Conservation (phyloP, 2,329 filamentous ascomycete species). For the Penicillium sp. region DNA sequence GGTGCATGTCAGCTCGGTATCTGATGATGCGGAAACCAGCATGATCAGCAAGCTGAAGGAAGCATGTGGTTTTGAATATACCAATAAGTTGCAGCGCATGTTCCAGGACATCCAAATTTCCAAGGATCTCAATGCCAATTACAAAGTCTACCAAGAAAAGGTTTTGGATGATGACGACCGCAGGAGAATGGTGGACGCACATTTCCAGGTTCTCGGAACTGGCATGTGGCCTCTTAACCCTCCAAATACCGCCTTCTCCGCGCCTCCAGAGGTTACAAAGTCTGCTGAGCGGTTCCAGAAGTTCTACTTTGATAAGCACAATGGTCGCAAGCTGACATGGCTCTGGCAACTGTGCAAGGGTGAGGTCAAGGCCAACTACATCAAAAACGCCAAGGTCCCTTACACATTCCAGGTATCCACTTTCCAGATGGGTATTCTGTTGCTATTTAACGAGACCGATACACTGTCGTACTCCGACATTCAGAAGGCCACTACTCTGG, state of each 20-base stretch:
- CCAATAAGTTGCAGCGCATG: slow-evolving; percentile 99
- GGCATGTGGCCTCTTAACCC: slow-evolving; percentile 95
- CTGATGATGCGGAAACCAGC: slow-evolving; percentile 94
- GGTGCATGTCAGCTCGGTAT: slow-evolving; percentile 92
- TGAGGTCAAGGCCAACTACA: slow-evolving; percentile 91
- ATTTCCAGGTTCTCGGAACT: slow-evolving; percentile 90
- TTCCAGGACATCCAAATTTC: slow-evolving; percentile 99
- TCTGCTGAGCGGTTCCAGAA: slow-evolving; percentile 86
- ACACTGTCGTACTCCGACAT: slow-evolving; percentile 86
- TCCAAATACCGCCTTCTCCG: slow-evolving; percentile 83
- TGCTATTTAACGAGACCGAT: slow-evolving; percentile 92
- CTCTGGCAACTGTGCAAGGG: slow-evolving; percentile 98
- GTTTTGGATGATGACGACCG: slow-evolving; percentile 64
- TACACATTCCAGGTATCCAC: slow-evolving; percentile 97
- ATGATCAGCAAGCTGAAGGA: slow-evolving; percentile 99
- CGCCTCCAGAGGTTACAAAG: slow-evolving; percentile 78
- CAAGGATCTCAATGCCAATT: slow-evolving; percentile 90
- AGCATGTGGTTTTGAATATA: slow-evolving; percentile 97
- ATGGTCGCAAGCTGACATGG: slow-evolving; percentile 94
- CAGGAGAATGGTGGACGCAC: slow-evolving; percentile 75
- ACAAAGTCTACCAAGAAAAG: slow-evolving; percentile 73
- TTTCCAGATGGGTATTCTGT: slow-evolving; percentile 94
- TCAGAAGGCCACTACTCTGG: slow-evolving; percentile 74
- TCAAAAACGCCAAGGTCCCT: slow-evolving; percentile 82
- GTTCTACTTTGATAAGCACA: slow-evolving; percentile 97